Conservation (phyloP, 2,329 filamentous ascomycete genomes). For the Sclerotinia borealis region DNA sequence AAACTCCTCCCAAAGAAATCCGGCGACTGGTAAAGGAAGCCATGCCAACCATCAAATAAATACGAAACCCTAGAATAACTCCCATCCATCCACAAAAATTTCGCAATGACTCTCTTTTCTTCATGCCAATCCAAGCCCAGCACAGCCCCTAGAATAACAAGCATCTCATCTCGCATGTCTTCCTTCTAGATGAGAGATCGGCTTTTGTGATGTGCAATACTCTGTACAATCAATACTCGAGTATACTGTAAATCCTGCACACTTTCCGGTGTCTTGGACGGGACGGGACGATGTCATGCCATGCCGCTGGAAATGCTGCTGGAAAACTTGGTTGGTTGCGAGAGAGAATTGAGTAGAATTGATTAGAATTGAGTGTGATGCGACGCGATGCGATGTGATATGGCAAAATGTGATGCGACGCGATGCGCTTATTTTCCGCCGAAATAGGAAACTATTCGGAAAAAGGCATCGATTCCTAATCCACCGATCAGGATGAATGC, state of each 20-base stretch:
- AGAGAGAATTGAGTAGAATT: background rate
- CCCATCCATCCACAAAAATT: background rate
- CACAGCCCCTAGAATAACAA: background rate
- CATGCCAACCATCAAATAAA: background rate
- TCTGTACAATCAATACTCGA: background rate
- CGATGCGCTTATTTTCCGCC: background rate
- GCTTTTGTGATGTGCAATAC: too few relatives aligned
- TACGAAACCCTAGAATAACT: background rate
- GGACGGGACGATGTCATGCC: too few relatives aligned
- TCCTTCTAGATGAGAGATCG: too few relatives aligned
- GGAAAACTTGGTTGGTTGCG: background rate
- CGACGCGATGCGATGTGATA: background rate
- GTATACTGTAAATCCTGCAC: too few relatives aligned
- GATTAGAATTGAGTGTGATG: background rate
- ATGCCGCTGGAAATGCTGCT: too few relatives aligned
- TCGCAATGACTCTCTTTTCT: background rate
- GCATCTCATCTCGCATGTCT: too few relatives aligned
- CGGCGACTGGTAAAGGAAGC: background rate
- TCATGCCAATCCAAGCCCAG: background rate
- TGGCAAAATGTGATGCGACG: background rate
- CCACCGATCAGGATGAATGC: constrained; percentile 1
- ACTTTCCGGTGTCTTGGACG: too few relatives aligned
- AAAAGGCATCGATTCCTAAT: background rate
- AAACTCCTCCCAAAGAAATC: background rate
- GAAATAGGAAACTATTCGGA: background rate